Base-by-base conservation (phyloP, 2,329 filamentous ascomycete species). In the Tolypocladium sp. region DNA sequence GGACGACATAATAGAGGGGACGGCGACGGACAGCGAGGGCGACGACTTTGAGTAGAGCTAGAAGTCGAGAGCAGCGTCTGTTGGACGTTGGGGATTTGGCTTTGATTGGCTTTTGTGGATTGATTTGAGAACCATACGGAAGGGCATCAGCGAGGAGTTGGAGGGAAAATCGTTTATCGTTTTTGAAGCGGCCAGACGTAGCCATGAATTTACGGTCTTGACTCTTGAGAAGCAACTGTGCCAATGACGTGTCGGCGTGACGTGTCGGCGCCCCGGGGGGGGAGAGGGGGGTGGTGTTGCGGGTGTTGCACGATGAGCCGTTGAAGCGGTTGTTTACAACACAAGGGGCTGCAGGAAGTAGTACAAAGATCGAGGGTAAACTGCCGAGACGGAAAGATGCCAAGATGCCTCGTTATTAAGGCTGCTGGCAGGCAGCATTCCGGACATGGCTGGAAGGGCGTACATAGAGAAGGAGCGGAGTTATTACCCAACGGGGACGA, bases 11-110 rank as follows among this genome's bases (percentile, higher is more conserved):
- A 76, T 81, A 2, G 82, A 85, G 60, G 75, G 74, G 57, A 81
- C 79, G 2, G 79, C 77, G 27, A 82, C 79, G 17, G 79, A 80
- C 56, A 79, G 77, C 51, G 79, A 78, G 9, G 71, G 69, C 27
- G 77, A 73, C 20, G 74, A 73, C 55, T 74, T 73, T 40, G 73
- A 76, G 60, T 76, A 67, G 54, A n/a, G 13, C 38, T n/a, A 20
- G 25, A 27, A 30, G 22, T 33, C 17, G 25, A 27, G 57, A 51
- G 46, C 46, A 53, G 15, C 44, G 13, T 25, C 25, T 46, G 42
- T 37, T 10, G 22, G 13, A 27, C n/a, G 22, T 9, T 27, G 22
- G 8, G 22, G 42, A 25, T 46, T 15, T 30, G 25, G 25, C 25
- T 30, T 56, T 60, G 46, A 51, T 59, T 61, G 57, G 25, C 37